Evolutionary conservation across 208 protist species (phyloP).

Genomic region (Leptomonas pyrrhocoris): DNA sequence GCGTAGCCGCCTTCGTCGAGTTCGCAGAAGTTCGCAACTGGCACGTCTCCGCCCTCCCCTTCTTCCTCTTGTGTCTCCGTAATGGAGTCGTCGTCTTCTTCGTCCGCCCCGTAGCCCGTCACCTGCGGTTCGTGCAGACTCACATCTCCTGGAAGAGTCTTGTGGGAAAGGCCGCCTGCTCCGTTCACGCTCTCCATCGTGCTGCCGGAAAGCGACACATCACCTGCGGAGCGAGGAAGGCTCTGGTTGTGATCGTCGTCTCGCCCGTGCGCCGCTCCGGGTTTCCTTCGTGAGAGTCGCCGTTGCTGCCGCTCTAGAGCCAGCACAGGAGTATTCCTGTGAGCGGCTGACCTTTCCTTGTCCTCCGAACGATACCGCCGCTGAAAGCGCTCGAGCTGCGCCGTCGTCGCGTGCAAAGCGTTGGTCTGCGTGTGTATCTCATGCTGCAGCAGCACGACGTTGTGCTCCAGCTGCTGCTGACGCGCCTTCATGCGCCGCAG

Average conservation of each 20-base stretch:
- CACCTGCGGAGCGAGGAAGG: background rate
- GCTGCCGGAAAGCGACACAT: background rate
- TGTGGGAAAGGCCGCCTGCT: background rate
- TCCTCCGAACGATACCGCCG: background rate
- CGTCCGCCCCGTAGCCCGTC: conserved; percentile 4
- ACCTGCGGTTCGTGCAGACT: conserved; percentile 26
- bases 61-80: background rate
- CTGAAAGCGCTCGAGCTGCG: background rate
- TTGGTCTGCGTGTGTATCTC: conserved; percentile 14
- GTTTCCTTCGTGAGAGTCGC: background rate
- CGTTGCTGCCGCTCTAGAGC: background rate
- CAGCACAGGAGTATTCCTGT: background rate
- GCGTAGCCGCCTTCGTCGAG: conserved; percentile 30
- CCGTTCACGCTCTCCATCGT: background rate
- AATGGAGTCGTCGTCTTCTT: conserved; percentile 2
- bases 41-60: background rate
- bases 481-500: conserved; percentile 30
- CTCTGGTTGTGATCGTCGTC: background rate
- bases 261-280: no score
- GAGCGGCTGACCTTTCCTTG: background rate
- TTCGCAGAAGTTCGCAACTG: background rate
- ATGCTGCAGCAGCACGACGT: conserved; percentile 13
- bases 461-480: conserved; percentile 38
- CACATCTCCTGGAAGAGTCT: conserved; percentile 31
- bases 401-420: background rate